Percentiles rank a stretch among this genome's conserved stretches.
Conservation (phyloP, 495 filamentous ascomycete species). For the Astrothelium subdiscretum region DNA sequence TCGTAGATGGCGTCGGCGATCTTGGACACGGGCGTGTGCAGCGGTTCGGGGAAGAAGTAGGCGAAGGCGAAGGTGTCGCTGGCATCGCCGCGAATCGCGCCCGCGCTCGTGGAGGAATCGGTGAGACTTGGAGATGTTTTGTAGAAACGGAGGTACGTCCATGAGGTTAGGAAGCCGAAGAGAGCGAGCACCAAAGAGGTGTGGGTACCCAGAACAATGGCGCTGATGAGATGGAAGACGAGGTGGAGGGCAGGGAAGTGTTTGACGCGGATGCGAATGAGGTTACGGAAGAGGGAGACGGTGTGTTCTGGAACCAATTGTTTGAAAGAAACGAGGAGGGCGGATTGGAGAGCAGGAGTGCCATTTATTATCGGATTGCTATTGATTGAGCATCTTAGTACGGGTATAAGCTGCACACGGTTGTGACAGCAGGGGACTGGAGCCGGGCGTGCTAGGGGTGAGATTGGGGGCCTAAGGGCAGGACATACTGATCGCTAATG, state of each 20-base stretch:
- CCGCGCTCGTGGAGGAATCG: slow-evolving; percentile 46
- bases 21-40: slow-evolving; percentile 63
- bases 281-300: slow-evolving; percentile 79
- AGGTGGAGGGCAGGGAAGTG: slow-evolving; percentile 90
- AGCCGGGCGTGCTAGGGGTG: too few relatives aligned
- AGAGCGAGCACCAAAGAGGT: slow-evolving; percentile 72
- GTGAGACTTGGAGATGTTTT: slow-evolving; percentile 33
- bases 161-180: slow-evolving; percentile 75
- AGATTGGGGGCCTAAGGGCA: background rate
- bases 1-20: slow-evolving; percentile 66
- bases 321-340: slow-evolving; percentile 95
- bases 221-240: slow-evolving; percentile 60
- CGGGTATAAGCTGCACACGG: background rate
- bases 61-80: slow-evolving; percentile 92
- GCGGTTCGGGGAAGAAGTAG: slow-evolving; percentile 83
- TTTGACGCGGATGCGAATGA: slow-evolving; percentile 83
- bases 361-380: slow-evolving; percentile 75
- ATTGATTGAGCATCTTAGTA: slow-evolving; percentile 23
- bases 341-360: slow-evolving; percentile 77
- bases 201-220: slow-evolving; percentile 71
- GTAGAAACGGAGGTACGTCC: slow-evolving; percentile 95
- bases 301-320: slow-evolving; percentile 97
- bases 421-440: too few relatives aligned
- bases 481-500: background rate
- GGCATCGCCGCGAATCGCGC: slow-evolving; percentile 66